A percentile compares a stretch with the other conserved stretches of the same genome.
Evolutionary conservation across 331 rosid species (phyloP).

Genomic region (Malus hybrid): DNA sequence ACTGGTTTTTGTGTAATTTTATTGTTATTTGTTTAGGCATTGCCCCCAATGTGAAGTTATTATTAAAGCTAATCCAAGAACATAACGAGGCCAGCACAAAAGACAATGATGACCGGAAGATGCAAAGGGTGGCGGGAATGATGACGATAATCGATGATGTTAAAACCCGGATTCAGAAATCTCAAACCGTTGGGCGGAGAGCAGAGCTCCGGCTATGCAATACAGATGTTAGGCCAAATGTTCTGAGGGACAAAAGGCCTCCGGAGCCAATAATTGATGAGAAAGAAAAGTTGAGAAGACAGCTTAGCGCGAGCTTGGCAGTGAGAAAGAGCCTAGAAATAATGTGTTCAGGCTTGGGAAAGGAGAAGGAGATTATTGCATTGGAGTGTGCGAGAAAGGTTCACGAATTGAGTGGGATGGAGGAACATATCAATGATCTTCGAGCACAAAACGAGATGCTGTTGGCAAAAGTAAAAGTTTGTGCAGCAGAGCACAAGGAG

Average conservation of each 20-base stretch:
- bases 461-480: slow-evolving; percentile 47
- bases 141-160: slow-evolving; percentile 60
- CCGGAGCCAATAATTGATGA: slow-evolving; percentile 54
- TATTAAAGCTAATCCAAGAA: slow-evolving; percentile 70
- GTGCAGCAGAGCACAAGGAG: slow-evolving; percentile 38
- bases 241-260: slow-evolving; percentile 45
- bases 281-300: slow-evolving; percentile 62
- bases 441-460: slow-evolving; percentile 65
- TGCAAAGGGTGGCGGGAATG: slow-evolving; percentile 78
- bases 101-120: slow-evolving; percentile 46
- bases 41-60: slow-evolving; percentile 51
- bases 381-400: slow-evolving; percentile 76
- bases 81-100: slow-evolving; percentile 48
- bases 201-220: slow-evolving; percentile 74
- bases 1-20: not conserved
- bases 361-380: slow-evolving; percentile 86
- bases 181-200: slow-evolving; percentile 32
- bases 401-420: slow-evolving; percentile 58
- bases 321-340: slow-evolving; percentile 77
- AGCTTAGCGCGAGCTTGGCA: slow-evolving; percentile 61
- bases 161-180: slow-evolving; percentile 49
- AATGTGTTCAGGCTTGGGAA: slow-evolving; percentile 84
- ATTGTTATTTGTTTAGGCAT: slow-evolving; percentile 36
- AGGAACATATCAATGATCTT: slow-evolving; percentile 64
- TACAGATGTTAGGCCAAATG: slow-evolving; percentile 49